Conservation (phyloP, 2,329 filamentous ascomycete genomes). For the Hypoxylon sp. region DNA sequence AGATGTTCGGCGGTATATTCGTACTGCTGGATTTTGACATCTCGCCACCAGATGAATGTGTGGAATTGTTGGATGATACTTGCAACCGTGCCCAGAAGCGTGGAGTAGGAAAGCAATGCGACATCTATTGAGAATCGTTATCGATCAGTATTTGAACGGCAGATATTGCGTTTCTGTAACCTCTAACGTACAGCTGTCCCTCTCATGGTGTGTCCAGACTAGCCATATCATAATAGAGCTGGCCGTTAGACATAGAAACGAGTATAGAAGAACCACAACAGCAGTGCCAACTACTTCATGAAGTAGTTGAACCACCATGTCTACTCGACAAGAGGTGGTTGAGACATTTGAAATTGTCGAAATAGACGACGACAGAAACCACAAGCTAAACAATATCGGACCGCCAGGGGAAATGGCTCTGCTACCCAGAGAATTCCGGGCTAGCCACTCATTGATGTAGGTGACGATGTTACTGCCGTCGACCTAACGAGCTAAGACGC, state of each 20-base stretch:
- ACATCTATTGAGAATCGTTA: constrained; percentile 55
- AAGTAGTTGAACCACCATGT: constrained; percentile 58
- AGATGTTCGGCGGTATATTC: constrained; percentile 54
- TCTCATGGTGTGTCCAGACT: constrained; percentile 59
- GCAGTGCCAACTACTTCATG: constrained; percentile 54
- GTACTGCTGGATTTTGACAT: constrained; percentile 59
- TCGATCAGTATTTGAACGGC: constrained; percentile 21
- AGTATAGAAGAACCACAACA: constrained; percentile 56
- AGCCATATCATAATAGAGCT: constrained; percentile 57
- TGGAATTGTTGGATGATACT: constrained; percentile 62
- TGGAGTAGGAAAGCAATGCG: constrained; percentile 57
- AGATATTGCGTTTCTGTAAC: not conserved
- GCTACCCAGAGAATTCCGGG: constrained; percentile 20
- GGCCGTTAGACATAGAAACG: constrained; percentile 54
- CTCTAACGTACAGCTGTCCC: constrained; percentile 58
- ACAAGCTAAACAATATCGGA: constrained; percentile 8
- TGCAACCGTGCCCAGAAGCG: constrained; percentile 56
- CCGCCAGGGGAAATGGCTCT: constrained; percentile 29
- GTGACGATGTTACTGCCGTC: constrained; percentile 31
- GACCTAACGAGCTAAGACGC: constrained; percentile 33
- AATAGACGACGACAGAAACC: constrained; percentile 14
- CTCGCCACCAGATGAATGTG: constrained; percentile 58
- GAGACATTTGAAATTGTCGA: constrained; percentile 40
- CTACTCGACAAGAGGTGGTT: constrained; percentile 39
- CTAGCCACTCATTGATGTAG: constrained; percentile 19